Percentiles rank a stretch among this genome's conserved stretches.
phyloP scores from a whole-genome alignment of 2,329 filamentous ascomycete species.

The Colletotrichum gloeosporioides region DNA sequence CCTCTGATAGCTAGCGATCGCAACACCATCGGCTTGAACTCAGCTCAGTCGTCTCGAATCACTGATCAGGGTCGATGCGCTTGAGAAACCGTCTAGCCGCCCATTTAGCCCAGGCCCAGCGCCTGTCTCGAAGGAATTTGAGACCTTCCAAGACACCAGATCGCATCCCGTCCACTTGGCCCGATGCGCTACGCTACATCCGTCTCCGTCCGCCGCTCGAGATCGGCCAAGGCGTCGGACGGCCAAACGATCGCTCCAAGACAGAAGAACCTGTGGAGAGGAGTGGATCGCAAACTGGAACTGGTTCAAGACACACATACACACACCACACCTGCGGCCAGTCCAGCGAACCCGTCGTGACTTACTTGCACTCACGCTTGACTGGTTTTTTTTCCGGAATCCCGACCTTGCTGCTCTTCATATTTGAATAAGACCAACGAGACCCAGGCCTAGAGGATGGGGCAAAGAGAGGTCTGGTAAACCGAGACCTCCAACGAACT shows the following conservation, averaged over 20 bases:
- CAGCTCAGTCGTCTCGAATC: neutral
- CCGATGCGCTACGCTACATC: neutral
- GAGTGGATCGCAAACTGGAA: neutral
- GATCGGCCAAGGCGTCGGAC: conserved; percentile 11
- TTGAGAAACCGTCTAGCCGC: neutral
- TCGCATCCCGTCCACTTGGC: neutral
- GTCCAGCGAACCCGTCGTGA: no score
- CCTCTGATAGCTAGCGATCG: no score
- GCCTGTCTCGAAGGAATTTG: neutral
- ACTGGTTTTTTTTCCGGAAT: no score
- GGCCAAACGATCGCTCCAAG: neutral
- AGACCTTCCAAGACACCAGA: neutral
- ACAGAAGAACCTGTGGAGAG: neutral
- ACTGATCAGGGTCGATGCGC: neutral
- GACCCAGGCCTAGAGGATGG: no score
- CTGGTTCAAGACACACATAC: neutral
- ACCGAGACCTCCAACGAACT: no score
- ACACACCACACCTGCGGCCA: no score
- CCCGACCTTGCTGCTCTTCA: no score
- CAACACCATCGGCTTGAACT: neutral
- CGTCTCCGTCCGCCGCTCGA: neutral
- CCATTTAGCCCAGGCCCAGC: neutral
- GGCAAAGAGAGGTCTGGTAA: no score
- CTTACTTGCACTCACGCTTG: no score
- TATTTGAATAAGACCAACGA: no score